Evolutionary conservation across 2,329 filamentous ascomycete genomes (phyloP), one percentile per base, ranked within the genome.

Genomic region (Dothistroma septosporum): DNA sequence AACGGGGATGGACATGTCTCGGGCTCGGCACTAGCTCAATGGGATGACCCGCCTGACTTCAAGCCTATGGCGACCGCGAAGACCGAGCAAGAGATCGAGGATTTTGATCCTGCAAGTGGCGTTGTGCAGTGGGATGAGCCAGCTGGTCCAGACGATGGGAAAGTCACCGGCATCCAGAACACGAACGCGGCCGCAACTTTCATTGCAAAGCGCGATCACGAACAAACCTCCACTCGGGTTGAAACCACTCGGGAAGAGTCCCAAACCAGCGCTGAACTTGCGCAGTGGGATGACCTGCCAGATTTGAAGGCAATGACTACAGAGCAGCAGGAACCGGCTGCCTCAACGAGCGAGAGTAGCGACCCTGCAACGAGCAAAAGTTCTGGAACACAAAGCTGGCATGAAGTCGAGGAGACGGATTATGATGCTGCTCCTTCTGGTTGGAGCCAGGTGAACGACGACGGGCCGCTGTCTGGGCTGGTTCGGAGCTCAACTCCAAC

Each of bases 11-110:
- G 4, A 9, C 2, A 21, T 12, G 24, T 12, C 16, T 12, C 31
- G n/a, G 24, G 50, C 31, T 33, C 31, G 12, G 50, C 50, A 11
- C n/a, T 53, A 31, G 50, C 50, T n/a, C 50, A 53, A n/a, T 53
- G 50, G 50, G 50, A 53, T 19, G 50, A 53, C 35, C 50, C 50
- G 19, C 50, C 50, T 53, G 50, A 53, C 21, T 35, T 35, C 31
- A 35, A n/a, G n/a, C 50, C 24, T 21, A 10, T 3, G 4, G 24
- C 8, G 11, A 7, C 24, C n/a, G 5, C 22, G 19, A 35, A 31
- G 11, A 14, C 21, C 14, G 12, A 24, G 28, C 19, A 24, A 24
- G 24, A 28, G 8, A 10, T 11, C 24, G 6, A 31, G 4, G 50
- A 53, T 12, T 28, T 32, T 19, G 49, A 35, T n/a, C 31, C 22